Conservation (phyloP, 257 asterid genomes). For the Nicotiana undulata region DNA sequence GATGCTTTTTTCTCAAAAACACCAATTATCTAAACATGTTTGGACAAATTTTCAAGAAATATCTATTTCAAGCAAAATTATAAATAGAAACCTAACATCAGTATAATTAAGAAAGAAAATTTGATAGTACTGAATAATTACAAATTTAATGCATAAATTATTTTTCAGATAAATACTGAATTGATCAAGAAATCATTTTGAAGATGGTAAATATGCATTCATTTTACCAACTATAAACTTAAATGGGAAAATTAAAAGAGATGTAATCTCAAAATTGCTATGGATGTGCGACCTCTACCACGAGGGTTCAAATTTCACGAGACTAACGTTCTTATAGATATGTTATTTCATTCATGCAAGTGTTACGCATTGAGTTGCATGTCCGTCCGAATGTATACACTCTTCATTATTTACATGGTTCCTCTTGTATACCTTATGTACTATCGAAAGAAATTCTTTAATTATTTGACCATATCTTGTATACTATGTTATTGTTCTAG, state of each 20-base stretch:
- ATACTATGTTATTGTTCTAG: background rate
- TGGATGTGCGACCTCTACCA: background rate
- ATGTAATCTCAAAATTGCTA: background rate
- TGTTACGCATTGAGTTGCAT: background rate
- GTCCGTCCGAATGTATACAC: background rate
- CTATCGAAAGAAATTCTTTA: background rate
- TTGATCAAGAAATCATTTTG: background rate
- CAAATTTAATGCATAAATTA: background rate
- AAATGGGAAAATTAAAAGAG: too few species aligned
- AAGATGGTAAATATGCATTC: too few species aligned
- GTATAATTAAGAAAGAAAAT: background rate
- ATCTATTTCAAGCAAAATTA: background rate
- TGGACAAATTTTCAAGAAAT: background rate
- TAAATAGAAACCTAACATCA: background rate
- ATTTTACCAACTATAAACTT: background rate
- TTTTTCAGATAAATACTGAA: background rate
- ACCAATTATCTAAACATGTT: background rate
- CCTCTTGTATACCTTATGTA: background rate
- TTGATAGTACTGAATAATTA: background rate
- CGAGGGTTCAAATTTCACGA: background rate
- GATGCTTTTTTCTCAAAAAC: background rate
- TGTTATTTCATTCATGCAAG: background rate
- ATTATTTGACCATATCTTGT: background rate
- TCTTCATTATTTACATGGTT: background rate
- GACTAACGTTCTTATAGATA: background rate